Base-by-base conservation (phyloP, 2,329 filamentous ascomycete genomes). In the Didymella glomerata region DNA sequence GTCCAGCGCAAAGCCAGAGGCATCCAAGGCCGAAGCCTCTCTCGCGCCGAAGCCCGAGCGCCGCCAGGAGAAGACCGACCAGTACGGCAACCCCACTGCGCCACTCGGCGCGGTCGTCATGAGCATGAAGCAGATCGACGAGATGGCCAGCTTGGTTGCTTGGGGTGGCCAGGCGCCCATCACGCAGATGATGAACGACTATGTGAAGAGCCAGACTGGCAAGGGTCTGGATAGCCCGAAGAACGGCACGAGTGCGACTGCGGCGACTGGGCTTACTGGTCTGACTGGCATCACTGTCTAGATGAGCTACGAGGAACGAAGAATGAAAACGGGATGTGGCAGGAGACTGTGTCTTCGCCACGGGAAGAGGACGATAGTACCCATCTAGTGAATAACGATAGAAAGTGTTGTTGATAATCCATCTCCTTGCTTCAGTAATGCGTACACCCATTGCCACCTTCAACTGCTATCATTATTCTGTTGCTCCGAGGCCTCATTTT, bases 131-230 rank as follows among this genome's bases (percentile, higher is more conserved):
- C 64, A 71, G 59, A 64, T 77, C 20, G 68, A 76, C 42, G 64
- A 64, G 28, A 77, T 77, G 75, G 74, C 63, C 6, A 47, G 62
- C 36, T 42, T 66, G 18, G 52, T 66, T 16, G 47, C 55, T 8
- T 75, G 72, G 70, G 72, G 66, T 54, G 70, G 70, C 18, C 68
- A 74, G 53, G 68, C 67, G 9, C 67, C 72, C 3, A 71, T 76
- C 45, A 69, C 64, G 9, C 48, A 73, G 66, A 76, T 76, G 72
- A 75, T 76, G 73, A 71, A 55, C 54, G 68, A 76, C 7, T 75
- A 69, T 40, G 69, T 73, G 41, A 68, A 73, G 63, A 63, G 48
- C 6, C 66, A 72, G 63, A 70, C 67, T 7, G 68, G 68, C 3
- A 59, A 58, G 45, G 67, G 52, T 3, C 40, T 66, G 3, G 53